Evolutionary conservation across 2,329 filamentous ascomycete genomes (phyloP), one percentile per base, ranked within the genome.

Genomic region (Verticillium nonalfalfae): DNA sequence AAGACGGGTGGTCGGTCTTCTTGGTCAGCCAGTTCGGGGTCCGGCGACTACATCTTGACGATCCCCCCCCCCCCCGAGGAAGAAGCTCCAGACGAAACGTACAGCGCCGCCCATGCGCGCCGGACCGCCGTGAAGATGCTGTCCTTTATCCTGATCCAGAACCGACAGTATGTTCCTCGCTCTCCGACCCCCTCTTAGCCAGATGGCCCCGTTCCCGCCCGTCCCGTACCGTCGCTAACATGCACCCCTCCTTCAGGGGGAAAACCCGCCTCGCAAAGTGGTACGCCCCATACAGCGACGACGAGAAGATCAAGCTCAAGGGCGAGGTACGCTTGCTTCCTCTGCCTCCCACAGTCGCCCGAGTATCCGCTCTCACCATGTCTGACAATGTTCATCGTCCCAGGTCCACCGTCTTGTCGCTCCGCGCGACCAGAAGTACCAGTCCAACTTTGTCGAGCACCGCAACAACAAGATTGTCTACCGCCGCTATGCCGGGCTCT

Each of bases 221-320:
- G 33, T 26, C 38, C 34, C 18, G 7, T 18, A 35, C 52, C 52
- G 52, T 60, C 38, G 61, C 62, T 60, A 52, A 58, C 59, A 31
- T 31, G 36, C 54, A 55, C 59, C 33, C 55, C 34, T 57, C 35
- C 36, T 59, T 45, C 67, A 97, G 94, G 85, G 95, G 95, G 79
- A 99, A 99, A 82, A 99, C 95, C 69, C 90, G 95, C 70, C 85
- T 99, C 66, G 95, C 95, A 67, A 99, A 99, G 81, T 99, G 94
- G 94, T 99, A 99, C 82, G 91, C 90, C 68, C 94, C 95, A 64
- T 99, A 97, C 81, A 96, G 88, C 78, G 95, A 99, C 82, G 94
- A 98, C 76, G 93, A 99, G 76, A 99, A 99, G 82, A 91, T 99
- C 76, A 97, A 97, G 79, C 84, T 99, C 70, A 99, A 99, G 78